Percentiles rank a stretch among this genome's conserved stretches.
Evolutionary conservation across 2,329 filamentous ascomycete species (phyloP).

Genomic region (Curvularia sp.): DNA sequence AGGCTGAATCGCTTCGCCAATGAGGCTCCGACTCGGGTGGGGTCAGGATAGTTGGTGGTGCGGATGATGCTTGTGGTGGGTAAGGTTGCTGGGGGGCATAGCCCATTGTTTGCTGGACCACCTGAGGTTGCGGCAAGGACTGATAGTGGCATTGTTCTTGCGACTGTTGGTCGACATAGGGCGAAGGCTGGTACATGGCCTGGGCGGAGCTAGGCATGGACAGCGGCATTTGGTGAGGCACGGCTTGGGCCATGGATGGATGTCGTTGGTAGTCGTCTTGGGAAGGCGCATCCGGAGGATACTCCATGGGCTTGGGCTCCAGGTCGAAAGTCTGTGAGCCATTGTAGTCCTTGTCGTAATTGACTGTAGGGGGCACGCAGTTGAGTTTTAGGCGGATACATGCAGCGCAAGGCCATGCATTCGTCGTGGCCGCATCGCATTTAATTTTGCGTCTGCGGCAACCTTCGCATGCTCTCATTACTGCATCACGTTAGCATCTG

Average conservation of each 20-base stretch:
- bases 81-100: slow-evolving; percentile 47
- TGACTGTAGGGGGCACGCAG: slow-evolving; percentile 86
- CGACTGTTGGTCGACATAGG: slow-evolving; percentile 44
- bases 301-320: slow-evolving; percentile 51
- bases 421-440: slow-evolving; percentile 95
- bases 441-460: slow-evolving; percentile 96
- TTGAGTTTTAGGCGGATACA: slow-evolving; percentile 91
- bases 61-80: slow-evolving; percentile 39
- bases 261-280: slow-evolving; percentile 53
- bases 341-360: slow-evolving; percentile 69
- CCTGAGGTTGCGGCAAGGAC: slow-evolving; percentile 45
- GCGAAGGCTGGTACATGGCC: slow-evolving; percentile 48
- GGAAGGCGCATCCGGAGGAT: slow-evolving; percentile 48
- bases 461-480: slow-evolving; percentile 97
- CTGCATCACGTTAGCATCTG: slow-evolving; percentile 57
- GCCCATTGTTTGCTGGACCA: slow-evolving; percentile 44
- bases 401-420: slow-evolving; percentile 95
- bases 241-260: slow-evolving; percentile 39
- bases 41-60: slow-evolving; percentile 42
- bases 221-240: slow-evolving; percentile 41
- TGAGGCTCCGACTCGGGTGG: slow-evolving; percentile 59
- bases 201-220: slow-evolving; percentile 41
- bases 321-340: slow-evolving; percentile 53
- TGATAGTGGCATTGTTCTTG: slow-evolving; percentile 50
- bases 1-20: slow-evolving; percentile 55